Evolutionary conservation across 768 basidiomycete genomes (phyloP), one percentile per base, ranked within the genome.

Genomic region (Mycena kentingensis): DNA sequence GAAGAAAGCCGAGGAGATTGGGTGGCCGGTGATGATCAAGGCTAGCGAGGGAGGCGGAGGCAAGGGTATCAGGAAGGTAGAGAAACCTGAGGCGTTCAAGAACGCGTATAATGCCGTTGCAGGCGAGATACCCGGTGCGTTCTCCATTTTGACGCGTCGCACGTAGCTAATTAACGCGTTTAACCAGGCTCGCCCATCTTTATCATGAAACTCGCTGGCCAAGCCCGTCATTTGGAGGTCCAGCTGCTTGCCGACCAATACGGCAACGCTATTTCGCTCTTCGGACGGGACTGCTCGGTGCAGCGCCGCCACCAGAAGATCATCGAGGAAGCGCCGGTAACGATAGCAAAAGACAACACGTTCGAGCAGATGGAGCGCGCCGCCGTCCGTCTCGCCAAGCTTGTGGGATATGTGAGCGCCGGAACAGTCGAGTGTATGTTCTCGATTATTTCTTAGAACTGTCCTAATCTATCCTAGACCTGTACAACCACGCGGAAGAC

Each of bases 251-350:
- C 97, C 42, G 97, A 99, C 74, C 97, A 99, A 70, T 99, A 99
- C 68, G 97, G 97, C 51, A 95, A 97, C 70, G 97, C 97, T 25
- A 98, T 99, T 63, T 98, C 97, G 36, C 80, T 99, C 49, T 99
- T 99, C 66, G 97, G 97, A 64, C 95, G 97, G 63, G 97, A 98
- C 69, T 99, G 97, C 70, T 99, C 97, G 51, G 97, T 99, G 41
- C 97, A 99, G 71, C 89, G 97, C 62, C 90, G 97, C 49, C 97
- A 99, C 71, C 97, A 99, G 71, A 99, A 99, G 77, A 99, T 99
- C 63, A 99, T 99, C 57, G 97, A 99, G 73, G 97, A 99, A 70
- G 97, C 97, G 2, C 97, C 97, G 8, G 96, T 99, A 29, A 98
- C 96, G 4, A 98, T 99, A 60, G 97, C 97, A 7, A 87, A 85